Conservation (phyloP, 495 filamentous ascomycete species). For the Penicillium dipodomyicola region DNA sequence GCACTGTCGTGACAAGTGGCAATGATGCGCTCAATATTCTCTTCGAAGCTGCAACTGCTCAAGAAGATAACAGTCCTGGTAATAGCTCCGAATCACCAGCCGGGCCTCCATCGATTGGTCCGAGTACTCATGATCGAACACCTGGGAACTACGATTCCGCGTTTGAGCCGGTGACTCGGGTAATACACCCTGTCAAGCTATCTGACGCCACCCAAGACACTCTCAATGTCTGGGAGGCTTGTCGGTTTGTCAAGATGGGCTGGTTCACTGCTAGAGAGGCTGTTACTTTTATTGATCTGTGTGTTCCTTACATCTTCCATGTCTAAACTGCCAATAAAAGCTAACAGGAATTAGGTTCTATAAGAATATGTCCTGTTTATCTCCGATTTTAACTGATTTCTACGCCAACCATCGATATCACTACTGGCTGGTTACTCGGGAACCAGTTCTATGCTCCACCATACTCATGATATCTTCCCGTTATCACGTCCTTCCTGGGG, state of each 20-base stretch:
- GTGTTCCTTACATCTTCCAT: conserved; percentile 25
- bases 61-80: conserved; percentile 30
- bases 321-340: background rate
- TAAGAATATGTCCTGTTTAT: conserved; percentile 51
- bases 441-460: conserved; percentile 49
- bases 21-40: conserved; percentile 55
- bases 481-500: conserved; percentile 51
- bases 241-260: conserved; percentile 53
- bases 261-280: conserved; percentile 54
- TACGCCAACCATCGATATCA: conserved; percentile 50
- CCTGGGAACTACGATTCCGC: conserved; percentile 18
- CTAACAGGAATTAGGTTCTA: conserved; percentile 50
- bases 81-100: conserved; percentile 13
- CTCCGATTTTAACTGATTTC: conserved; percentile 52
- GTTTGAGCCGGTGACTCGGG: conserved; percentile 22
- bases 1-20: conserved; percentile 48
- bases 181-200: conserved; percentile 31
- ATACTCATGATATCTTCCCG: conserved; percentile 56
- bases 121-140: conserved; percentile 16
- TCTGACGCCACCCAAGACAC: conserved; percentile 33
- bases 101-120: conserved; percentile 14
- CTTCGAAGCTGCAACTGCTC: conserved; percentile 50
- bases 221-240: conserved; percentile 48
- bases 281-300: conserved; percentile 52
- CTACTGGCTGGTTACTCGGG: conserved; percentile 42